phyloP scores from a whole-genome alignment of 2,329 filamentous ascomycete genomes.

The Rosellinia necatrix region DNA sequence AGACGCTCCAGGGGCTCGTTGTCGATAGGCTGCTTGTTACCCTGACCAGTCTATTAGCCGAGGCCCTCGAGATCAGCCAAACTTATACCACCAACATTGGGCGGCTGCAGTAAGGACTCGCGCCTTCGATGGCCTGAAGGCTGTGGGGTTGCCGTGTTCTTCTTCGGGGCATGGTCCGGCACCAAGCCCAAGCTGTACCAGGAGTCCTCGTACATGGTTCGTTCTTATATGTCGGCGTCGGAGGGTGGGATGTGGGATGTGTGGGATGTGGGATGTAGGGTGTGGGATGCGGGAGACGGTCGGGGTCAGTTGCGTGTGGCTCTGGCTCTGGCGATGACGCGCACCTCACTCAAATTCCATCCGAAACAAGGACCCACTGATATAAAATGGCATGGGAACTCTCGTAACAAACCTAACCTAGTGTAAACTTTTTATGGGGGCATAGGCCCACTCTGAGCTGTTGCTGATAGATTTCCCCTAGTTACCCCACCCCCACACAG shows the following conservation, averaged over 20 bases:
- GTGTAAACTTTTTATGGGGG: too few species aligned
- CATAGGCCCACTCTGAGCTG: too few species aligned
- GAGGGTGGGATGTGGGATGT: neutral
- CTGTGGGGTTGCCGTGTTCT: slow-evolving; percentile 49
- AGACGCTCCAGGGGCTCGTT: slow-evolving; percentile 62
- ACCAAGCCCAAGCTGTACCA: slow-evolving; percentile 82
- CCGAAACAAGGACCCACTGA: too few species aligned
- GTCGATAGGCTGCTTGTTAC: slow-evolving; percentile 56
- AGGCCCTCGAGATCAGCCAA: slow-evolving; percentile 25
- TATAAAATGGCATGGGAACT: too few species aligned
- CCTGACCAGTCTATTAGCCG: slow-evolving; percentile 45
- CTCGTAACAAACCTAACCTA: too few species aligned
- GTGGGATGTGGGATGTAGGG: too few species aligned
- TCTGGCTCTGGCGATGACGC: neutral
- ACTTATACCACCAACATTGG: slow-evolving; percentile 56
- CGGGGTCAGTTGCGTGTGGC: too few species aligned
- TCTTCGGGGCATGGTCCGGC: slow-evolving; percentile 61
- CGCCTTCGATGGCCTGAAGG: slow-evolving; percentile 64
- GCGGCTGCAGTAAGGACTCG: slow-evolving; percentile 70
- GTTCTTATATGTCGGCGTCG: too few species aligned
- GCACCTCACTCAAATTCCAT: too few species aligned
- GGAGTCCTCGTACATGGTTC: slow-evolving; percentile 77
- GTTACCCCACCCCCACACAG: slow-evolving; percentile 4
- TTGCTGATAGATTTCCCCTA: neutral
- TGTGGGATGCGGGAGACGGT: neutral